Evolutionary conservation across 495 filamentous ascomycete genomes (phyloP), one percentile per base, ranked within the genome.

Genomic region (Daldinia vernicosa): DNA sequence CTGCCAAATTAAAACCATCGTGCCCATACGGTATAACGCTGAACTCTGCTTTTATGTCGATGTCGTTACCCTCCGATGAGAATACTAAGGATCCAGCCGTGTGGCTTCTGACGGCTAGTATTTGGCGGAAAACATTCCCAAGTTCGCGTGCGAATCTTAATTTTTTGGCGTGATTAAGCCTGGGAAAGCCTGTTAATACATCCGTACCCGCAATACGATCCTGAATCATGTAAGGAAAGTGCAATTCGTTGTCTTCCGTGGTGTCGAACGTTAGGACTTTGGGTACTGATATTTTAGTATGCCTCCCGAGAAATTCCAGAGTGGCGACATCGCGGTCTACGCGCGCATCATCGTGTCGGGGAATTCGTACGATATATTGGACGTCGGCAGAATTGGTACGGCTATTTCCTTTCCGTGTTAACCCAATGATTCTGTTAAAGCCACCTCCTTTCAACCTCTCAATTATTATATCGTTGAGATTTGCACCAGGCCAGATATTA

Each of bases 221-320:
- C 30, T 60, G 47, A 17, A 67, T 14, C 35, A 54, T 60, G 4
- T 60, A 60, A 0, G 56, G 55, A 0, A 5, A 84, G 9, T 78
- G 77, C 12, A 87, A 69, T 1, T 62, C 58, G 57, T 84, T 85
- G 2, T 79, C 33, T 0, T 47, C 47, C 1, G 78, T 77, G 11
- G 77, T 70, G 22, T 86, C 76, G 60, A 78, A 86, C 6, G 71
- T 74, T 32, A 83, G 61, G 26, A 86, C 75, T n/a, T 70, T 62
- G 2, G 86, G 80, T 8, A 84, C 76, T 1, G 84, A 85, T 3
- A 87, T 74, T 1, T 55, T 63, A n/a, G 85, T 84, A 43, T 76
- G 68, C 5, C 63, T 54, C n/a, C 67, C 68, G 6, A 87, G 56
- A 69, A 77, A 86, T 4, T 72, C 63, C 27, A 86, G 71, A 2